Evolutionary conservation across 1,139 yeast species (phyloP), one percentile per base, ranked within the genome.

Genomic region (Pichia sp.): DNA sequence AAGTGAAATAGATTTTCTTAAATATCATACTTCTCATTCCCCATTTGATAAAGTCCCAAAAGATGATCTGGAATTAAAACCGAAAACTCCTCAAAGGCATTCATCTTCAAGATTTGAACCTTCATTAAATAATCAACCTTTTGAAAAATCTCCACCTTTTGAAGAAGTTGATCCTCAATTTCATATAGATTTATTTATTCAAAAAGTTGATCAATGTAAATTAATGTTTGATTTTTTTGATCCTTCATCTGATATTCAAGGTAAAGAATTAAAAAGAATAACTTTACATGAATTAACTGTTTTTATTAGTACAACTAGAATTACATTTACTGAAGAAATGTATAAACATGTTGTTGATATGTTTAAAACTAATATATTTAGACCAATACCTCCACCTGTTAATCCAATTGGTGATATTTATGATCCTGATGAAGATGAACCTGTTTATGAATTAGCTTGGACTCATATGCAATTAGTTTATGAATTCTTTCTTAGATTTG

Each of bases 351-450:
- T 91, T 43, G 89, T 89, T 33, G 75, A 75, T 26, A 91, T 91
- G 97, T 93, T 89, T 64, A 81, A 80, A 55, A 76, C 74, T 49
- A 91, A 91, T 64, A 70, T 91, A 42, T 88, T 91, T 63, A 77
- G 99, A 58, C 96, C 97, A 25, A 87, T 91, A 34, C 97, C 98
- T 4, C 98, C 99, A 1, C 97, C 97, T 1, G 95, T 89, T 33
- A 91, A 93, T 61, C 97, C 97, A 4, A 76, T 89, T 31, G 98
- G 98, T 29, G 98, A 93, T 49, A 74, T 91, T 23, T 93, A 76
- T 62, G 98, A 93, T 56, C 98, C 99, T 0, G 98, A 91, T 66
- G 99, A 91, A 65, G 98, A 91, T 65, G 99, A 91, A 64, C 97
- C 97, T 2, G 95, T 91, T 32, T 79, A 80, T 56, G 98, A 93